phyloP scores from a whole-genome alignment of 2,329 filamentous ascomycete species.

The Penicillium sp. region DNA sequence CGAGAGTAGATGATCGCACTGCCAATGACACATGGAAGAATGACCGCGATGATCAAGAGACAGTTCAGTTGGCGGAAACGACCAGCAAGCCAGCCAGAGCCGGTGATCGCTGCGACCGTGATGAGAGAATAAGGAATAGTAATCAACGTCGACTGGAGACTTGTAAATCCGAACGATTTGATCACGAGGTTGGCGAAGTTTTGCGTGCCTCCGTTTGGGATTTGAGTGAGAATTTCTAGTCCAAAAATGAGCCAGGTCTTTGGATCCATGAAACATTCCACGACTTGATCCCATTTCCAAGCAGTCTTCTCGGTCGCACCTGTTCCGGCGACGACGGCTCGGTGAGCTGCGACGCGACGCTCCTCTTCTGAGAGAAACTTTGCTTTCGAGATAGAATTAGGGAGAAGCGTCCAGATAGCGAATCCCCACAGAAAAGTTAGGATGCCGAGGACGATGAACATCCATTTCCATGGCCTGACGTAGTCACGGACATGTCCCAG shows the following conservation, averaged over 20 bases:
- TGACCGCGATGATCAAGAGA: conserved; percentile 53
- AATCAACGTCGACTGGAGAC: conserved; percentile 43
- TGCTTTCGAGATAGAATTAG: conserved; percentile 57
- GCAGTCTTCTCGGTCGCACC: conserved; percentile 51
- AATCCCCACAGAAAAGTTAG: conserved; percentile 56
- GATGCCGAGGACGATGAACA: conserved; percentile 59
- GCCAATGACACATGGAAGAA: conserved; percentile 55
- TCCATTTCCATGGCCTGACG: conserved; percentile 44
- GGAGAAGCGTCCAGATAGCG: conserved; percentile 52
- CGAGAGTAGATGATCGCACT: conserved; percentile 57
- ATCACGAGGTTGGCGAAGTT: conserved; percentile 46
- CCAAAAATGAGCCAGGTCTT: conserved; percentile 63
- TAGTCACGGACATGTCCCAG: conserved; percentile 53
- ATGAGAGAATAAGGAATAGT: conserved; percentile 62
- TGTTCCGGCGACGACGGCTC: conserved; percentile 52
- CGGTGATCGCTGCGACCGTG: conserved; percentile 50
- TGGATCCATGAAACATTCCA: conserved; percentile 58
- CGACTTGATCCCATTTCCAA: conserved; percentile 55
- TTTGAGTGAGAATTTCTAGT: conserved; percentile 54
- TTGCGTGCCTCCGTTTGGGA: conserved; percentile 64
- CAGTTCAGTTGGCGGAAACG: conserved; percentile 55
- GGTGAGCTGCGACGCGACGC: conserved; percentile 39
- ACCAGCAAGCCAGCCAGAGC: conserved; percentile 55
- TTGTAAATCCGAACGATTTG: conserved; percentile 24
- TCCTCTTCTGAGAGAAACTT: conserved; percentile 60